Conservation (phyloP, 2,329 filamentous ascomycete genomes). For the Grosmannia serpens region DNA sequence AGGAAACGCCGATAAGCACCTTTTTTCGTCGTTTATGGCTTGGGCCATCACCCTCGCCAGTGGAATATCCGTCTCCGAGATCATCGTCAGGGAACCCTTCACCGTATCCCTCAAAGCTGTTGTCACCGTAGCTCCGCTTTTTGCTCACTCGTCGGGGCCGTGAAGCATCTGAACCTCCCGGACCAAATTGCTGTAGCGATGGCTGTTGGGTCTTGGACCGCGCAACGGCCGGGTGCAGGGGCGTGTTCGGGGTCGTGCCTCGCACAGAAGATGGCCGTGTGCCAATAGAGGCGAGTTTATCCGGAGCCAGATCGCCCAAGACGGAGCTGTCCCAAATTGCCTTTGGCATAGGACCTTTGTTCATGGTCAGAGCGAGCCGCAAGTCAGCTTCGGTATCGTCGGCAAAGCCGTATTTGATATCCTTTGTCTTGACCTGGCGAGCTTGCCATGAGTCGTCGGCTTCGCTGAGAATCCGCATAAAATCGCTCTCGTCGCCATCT, state of each 20-base stretch:
- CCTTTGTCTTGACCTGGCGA: conserved; percentile 40
- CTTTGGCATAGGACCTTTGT: conserved; percentile 44
- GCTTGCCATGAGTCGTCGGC: conserved; percentile 48
- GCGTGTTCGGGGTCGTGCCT: conserved; percentile 42
- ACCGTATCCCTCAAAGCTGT: conserved; percentile 62
- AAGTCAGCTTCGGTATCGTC: conserved; percentile 32
- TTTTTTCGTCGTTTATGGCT: conserved; percentile 55
- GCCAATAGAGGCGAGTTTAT: conserved; percentile 23
- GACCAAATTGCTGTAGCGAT: conserved; percentile 16
- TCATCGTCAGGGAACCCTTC: conserved; percentile 63
- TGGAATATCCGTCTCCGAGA: conserved; percentile 53
- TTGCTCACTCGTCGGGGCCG: conserved; percentile 56
- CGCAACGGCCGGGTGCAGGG: conserved; percentile 24
- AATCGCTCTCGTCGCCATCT: conserved; percentile 36
- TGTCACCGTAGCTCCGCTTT: conserved; percentile 67
- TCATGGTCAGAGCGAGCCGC: conserved; percentile 42
- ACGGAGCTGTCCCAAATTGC: conserved; percentile 45
- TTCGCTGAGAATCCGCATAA: conserved; percentile 37
- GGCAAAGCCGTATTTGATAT: conserved; percentile 42
- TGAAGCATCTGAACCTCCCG: conserved; percentile 27
- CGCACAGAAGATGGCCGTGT: conserved; percentile 31
- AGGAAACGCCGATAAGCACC: conserved; percentile 30
- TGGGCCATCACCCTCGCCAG: conserved; percentile 52
- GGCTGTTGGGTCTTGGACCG: conserved; percentile 24
- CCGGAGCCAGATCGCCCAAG: conserved; percentile 41